Conservation (phyloP, 257 asterid genomes). For the Ilex aquifolium region DNA sequence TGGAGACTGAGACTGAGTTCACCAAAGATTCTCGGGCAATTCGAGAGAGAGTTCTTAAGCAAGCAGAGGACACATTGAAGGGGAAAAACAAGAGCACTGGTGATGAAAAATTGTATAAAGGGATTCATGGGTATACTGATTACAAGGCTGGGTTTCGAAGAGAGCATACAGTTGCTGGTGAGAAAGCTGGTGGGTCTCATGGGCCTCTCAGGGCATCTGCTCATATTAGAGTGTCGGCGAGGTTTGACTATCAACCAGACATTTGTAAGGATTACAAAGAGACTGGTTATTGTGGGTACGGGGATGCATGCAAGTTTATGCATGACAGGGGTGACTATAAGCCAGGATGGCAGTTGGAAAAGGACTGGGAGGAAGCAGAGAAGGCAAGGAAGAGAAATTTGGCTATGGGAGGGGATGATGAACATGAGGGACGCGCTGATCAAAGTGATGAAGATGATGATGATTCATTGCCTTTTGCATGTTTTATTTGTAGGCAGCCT, state of each 20-base stretch:
- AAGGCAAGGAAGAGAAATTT: slow-evolving; percentile 56
- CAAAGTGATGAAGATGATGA: slow-evolving; percentile 65
- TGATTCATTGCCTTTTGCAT: slow-evolving; percentile 67
- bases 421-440: slow-evolving; percentile 41
- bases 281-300: slow-evolving; percentile 97
- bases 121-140: slow-evolving; percentile 82
- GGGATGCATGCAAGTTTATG: slow-evolving; percentile 94
- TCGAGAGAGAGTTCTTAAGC: slow-evolving; percentile 74
- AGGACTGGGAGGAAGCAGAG: slow-evolving; percentile 89
- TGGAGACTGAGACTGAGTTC: slow-evolving; percentile 90
- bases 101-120: slow-evolving; percentile 64
- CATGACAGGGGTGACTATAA: slow-evolving; percentile 95
- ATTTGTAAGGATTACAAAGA: slow-evolving; percentile 93
- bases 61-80: slow-evolving; percentile 59
- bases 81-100: slow-evolving; percentile 53
- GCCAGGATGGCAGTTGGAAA: slow-evolving; percentile 95
- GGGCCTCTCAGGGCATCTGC: slow-evolving; percentile 96
- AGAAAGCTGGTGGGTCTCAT: slow-evolving; percentile 93
- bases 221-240: slow-evolving; percentile 83
- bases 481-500: slow-evolving; percentile 86
- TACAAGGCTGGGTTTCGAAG: slow-evolving; percentile 89
- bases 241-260: slow-evolving; percentile 97
- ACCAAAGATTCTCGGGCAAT: slow-evolving; percentile 79
- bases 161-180: slow-evolving; percentile 81
- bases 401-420: slow-evolving; percentile 53